phyloP scores from a whole-genome alignment of 768 basidiomycete genomes.

The Lentinula edodes region DNA sequence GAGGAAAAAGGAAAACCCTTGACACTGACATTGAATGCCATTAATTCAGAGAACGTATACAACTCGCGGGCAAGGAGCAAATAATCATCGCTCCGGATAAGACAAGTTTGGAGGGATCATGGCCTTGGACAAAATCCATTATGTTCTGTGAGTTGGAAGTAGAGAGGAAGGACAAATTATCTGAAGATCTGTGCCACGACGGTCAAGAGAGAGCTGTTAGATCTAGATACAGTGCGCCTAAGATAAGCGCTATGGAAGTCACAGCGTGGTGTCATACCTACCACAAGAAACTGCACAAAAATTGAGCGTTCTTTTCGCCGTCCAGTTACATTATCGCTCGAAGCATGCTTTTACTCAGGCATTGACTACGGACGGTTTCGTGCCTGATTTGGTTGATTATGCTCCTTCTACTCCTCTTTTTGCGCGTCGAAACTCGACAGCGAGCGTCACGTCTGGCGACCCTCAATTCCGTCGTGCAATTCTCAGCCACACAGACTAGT shows the following conservation, averaged over 20 bases:
- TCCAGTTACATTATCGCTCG: conserved; percentile 59
- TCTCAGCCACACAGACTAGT: neutral
- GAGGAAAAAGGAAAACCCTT: conserved; percentile 55
- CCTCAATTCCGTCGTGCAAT: no score
- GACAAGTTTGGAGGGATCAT: conserved; percentile 70
- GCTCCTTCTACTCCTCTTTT: conserved; percentile 10
- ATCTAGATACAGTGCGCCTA: no score
- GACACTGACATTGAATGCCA: conserved; percentile 25
- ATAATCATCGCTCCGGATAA: conserved; percentile 53
- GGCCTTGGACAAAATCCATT: conserved; percentile 65
- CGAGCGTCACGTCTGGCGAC: conserved; percentile 5
- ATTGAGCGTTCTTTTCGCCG: conserved; percentile 55
- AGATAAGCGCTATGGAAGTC: conserved; percentile 45
- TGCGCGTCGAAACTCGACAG: conserved; percentile 10
- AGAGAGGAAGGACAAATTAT: neutral
- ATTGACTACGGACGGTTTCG: conserved; percentile 9
- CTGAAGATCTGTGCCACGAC: neutral
- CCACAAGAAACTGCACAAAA: conserved; percentile 34
- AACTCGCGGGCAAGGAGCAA: neutral
- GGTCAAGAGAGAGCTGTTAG: no score
- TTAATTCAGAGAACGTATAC: neutral
- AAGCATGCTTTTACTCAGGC: conserved; percentile 48
- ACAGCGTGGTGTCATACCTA: conserved; percentile 53
- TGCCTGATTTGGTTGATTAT: conserved; percentile 15
- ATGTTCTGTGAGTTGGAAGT: conserved; percentile 6